Conservation (phyloP, 1,284 basidiomycete genomes). For the Vanrija pseudolonga region DNA sequence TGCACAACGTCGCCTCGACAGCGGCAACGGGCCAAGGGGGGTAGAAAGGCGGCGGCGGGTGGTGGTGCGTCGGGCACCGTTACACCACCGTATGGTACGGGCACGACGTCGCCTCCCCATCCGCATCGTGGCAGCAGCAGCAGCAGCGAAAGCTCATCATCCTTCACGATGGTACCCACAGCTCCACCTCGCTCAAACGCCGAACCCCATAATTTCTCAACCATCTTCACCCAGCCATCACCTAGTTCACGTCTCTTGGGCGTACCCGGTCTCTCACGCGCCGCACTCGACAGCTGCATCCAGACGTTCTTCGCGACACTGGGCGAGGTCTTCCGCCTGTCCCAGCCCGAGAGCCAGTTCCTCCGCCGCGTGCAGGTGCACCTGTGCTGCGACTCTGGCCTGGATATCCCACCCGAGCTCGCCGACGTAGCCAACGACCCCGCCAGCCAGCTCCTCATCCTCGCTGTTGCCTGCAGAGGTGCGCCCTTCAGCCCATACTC, state of each 20-base stretch:
- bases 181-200: no score
- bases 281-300: conserved; percentile 8
- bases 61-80: no score
- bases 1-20: conserved; percentile 5
- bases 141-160: neutral
- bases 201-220: neutral
- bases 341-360: neutral
- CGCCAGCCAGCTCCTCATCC: conserved; percentile 5
- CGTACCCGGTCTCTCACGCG: neutral
- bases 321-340: conserved; percentile 4
- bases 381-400: conserved; percentile 3
- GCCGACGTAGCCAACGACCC: conserved; percentile 3
- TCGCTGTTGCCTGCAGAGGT: conserved; percentile 8
- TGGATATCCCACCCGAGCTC: conserved; percentile 6
- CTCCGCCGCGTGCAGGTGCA: conserved; percentile 2
- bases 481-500: conserved; percentile 1
- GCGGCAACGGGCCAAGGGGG: conserved; percentile 2
- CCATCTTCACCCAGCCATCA: neutral
- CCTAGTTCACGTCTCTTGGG: conserved; percentile 2
- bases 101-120: no score
- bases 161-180: neutral
- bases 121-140: neutral
- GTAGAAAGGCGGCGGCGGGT: neutral
- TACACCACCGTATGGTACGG: no score
- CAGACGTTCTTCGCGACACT: conserved; percentile 5